Evolutionary conservation across 2,329 filamentous ascomycete genomes (phyloP).

Genomic region (Karstenula rhodostoma): DNA sequence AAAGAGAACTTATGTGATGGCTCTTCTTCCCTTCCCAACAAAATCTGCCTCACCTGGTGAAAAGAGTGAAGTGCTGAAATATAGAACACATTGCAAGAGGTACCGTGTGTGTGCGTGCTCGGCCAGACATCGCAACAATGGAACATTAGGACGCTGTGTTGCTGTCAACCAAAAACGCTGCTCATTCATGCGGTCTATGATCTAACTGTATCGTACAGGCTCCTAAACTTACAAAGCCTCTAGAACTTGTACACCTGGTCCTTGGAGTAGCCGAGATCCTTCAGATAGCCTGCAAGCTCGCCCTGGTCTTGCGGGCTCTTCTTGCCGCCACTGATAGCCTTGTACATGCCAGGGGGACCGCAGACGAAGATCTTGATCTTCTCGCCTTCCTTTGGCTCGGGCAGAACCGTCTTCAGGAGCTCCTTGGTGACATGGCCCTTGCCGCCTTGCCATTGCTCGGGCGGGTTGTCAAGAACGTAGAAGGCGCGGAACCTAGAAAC

Average conservation of each 20-base stretch:
- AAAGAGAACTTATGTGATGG: no score
- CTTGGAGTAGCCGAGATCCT: constrained; percentile 83
- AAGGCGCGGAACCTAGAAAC: constrained; percentile 80
- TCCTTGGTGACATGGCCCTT: constrained; percentile 90
- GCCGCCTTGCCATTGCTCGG: constrained; percentile 77
- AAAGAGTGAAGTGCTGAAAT: not conserved
- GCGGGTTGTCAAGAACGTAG: constrained; percentile 88
- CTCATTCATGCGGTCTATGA: constrained; percentile 11
- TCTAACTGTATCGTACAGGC: constrained; percentile 32
- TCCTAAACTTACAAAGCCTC: constrained; percentile 15
- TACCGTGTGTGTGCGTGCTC: not conserved
- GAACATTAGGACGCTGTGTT: not conserved
- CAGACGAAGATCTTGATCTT: constrained; percentile 98
- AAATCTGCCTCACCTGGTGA: no score
- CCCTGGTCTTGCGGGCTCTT: constrained; percentile 93
- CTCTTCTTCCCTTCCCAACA: no score
- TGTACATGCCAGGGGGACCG: constrained; percentile 91
- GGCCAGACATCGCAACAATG: not conserved
- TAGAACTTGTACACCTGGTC: constrained; percentile 89
- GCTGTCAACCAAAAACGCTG: not conserved
- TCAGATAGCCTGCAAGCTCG: constrained; percentile 80
- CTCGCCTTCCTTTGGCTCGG: constrained; percentile 81
- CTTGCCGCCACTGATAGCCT: constrained; percentile 89
- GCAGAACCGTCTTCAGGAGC: constrained; percentile 90
- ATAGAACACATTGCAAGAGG: not conserved